Evolutionary conservation across 1,139 yeast species (phyloP).

Genomic region (Yamadazyma aaseri): DNA sequence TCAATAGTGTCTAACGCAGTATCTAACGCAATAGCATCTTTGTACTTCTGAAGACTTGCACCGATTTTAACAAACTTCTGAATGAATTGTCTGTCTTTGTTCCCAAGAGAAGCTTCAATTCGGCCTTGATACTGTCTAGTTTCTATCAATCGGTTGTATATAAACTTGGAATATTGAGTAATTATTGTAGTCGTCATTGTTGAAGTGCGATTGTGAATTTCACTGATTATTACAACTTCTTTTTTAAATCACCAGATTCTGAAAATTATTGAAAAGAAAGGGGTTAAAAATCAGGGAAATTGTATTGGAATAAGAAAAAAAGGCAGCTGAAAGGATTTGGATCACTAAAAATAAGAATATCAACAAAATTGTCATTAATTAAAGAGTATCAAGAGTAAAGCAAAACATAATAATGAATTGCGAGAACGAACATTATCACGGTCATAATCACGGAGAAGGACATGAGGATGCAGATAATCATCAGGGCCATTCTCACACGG

Average conservation of each 20-base stretch:
- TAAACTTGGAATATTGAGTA: background rate
- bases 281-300: too few species aligned
- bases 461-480: slow-evolving; percentile 19
- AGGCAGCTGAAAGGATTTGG: too few species aligned
- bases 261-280: too few species aligned
- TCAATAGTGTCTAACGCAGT: slow-evolving; percentile 36
- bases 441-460: slow-evolving; percentile 21
- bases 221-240: slow-evolving; percentile 1
- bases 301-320: too few species aligned
- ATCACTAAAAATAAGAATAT: too few species aligned
- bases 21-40: slow-evolving; percentile 14
- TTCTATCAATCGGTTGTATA: background rate
- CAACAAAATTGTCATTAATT: too few species aligned
- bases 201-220: slow-evolving; percentile 1
- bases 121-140: background rate
- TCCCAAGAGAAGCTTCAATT: background rate
- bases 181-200: background rate
- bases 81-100: background rate
- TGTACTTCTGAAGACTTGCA: background rate
- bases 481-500: slow-evolving; percentile 33
- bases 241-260: background rate
- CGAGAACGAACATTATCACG: slow-evolving; percentile 35
- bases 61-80: background rate
- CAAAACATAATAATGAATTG: slow-evolving; percentile 44
- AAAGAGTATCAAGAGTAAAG: too few species aligned